Percentiles rank a stretch among this genome's conserved stretches.
Conservation (phyloP, 306 rosid genomes). For the Glycine soja region DNA sequence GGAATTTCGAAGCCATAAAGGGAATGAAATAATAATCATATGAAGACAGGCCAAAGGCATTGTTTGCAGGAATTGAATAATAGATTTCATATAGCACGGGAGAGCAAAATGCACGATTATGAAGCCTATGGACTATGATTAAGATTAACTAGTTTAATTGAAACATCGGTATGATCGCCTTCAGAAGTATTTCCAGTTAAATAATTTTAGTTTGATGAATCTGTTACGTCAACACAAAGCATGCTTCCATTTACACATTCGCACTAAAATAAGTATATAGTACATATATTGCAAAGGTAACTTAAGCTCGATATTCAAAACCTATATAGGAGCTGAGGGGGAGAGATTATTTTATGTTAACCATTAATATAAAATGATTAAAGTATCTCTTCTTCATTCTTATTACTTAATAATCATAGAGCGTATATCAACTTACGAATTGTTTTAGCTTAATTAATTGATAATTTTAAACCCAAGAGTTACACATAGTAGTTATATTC, state of each 20-base stretch:
- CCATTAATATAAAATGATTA: too few relatives aligned
- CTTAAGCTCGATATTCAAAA: too few relatives aligned
- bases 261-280: background rate
- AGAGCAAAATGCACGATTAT: slow-evolving; percentile 52
- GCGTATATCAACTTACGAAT: too few relatives aligned
- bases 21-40: slow-evolving; percentile 46
- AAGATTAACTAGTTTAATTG: background rate
- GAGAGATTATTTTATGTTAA: too few relatives aligned
- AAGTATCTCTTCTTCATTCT: too few relatives aligned
- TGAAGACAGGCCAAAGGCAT: slow-evolving; percentile 48
- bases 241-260: slow-evolving; percentile 46
- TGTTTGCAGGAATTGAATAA: slow-evolving; percentile 48
- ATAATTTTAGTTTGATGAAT: background rate
- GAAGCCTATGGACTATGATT: slow-evolving; percentile 21
- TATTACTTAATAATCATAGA: too few relatives aligned
- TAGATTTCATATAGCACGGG: slow-evolving; percentile 61
- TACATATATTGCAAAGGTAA: too few relatives aligned
- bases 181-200: background rate
- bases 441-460: too few relatives aligned
- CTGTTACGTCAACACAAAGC: slow-evolving; percentile 58
- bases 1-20: slow-evolving; percentile 62
- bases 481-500: too few relatives aligned
- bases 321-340: too few relatives aligned
- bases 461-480: too few relatives aligned
- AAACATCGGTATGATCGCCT: slow-evolving; percentile 50